A percentile compares a stretch with the other conserved stretches of the same genome.
Conservation (phyloP, 225 moss, liverwort and hornwort genomes). For the Pseudoscleropodium purum region DNA sequence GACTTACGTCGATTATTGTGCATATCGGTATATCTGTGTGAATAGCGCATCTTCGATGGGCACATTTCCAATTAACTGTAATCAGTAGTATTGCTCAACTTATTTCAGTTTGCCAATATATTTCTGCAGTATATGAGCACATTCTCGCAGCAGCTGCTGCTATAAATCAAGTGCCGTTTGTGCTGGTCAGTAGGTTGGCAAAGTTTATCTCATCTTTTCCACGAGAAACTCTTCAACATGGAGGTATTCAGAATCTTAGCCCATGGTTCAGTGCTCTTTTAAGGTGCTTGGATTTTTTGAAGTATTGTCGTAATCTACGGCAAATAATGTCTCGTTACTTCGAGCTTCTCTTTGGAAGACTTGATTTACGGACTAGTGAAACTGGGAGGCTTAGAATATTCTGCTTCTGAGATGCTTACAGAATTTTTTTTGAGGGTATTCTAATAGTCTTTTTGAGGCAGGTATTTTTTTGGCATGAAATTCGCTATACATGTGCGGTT, state of each 20-base stretch:
- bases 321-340: background rate
- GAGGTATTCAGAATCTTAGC: conserved; percentile 27
- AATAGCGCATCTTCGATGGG: background rate
- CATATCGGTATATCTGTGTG: background rate
- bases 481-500: background rate
- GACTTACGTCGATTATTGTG: background rate
- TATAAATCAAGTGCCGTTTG: conserved; percentile 35
- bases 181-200: conserved; percentile 52
- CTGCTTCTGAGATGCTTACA: background rate
- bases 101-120: background rate
- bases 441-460: background rate
- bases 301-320: background rate
- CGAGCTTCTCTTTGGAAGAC: background rate
- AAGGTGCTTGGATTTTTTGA: background rate
- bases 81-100: background rate
- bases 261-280: background rate
- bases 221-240: conserved; percentile 35
- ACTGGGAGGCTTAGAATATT: background rate
- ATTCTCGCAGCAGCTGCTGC: conserved; percentile 47
- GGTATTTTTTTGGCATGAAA: background rate
- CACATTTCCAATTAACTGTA: background rate
- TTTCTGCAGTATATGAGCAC: conserved; percentile 58
- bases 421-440: background rate
- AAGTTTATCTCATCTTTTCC: conserved; percentile 66
- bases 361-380: background rate